Evolutionary conservation across 345 rosid genomes (phyloP).

Genomic region (Acer negundo): DNA sequence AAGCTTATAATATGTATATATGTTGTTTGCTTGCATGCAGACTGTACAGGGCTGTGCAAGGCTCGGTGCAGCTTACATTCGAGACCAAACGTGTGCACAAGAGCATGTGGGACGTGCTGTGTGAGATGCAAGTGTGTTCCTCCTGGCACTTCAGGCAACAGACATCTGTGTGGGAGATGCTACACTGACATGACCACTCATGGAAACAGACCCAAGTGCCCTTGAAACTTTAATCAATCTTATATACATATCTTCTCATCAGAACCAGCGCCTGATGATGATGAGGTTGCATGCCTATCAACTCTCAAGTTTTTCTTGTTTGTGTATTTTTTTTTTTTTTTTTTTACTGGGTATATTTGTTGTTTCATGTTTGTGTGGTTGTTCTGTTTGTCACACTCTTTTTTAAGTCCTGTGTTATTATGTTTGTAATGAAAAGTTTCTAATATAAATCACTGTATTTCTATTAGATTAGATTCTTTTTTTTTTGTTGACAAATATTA

Average conservation of each 20-base stretch:
- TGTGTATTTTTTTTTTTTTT: not conserved
- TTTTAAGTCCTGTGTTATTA: not conserved
- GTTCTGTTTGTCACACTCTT: not conserved
- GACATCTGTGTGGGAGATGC: constrained; percentile 55
- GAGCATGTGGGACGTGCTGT: constrained; percentile 64
- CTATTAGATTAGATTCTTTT: not conserved
- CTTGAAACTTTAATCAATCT: constrained; percentile 18
- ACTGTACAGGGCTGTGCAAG: constrained; percentile 47
- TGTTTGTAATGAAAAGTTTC: not conserved
- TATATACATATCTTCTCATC: not conserved
- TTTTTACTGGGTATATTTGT: too few species aligned
- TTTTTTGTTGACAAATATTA: too few species aligned
- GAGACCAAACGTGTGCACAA: constrained; percentile 52
- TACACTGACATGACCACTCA: constrained; percentile 66
- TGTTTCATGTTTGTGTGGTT: not conserved
- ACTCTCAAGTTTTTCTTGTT: not conserved
- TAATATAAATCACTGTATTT: not conserved
- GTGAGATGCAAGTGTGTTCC: constrained; percentile 64
- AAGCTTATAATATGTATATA: not conserved
- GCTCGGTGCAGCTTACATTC: constrained; percentile 54
- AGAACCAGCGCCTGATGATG: not conserved
- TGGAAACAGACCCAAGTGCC: constrained; percentile 54
- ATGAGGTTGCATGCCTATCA: not conserved
- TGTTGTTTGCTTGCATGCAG: constrained; percentile 30
- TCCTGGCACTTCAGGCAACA: constrained; percentile 58